phyloP scores from a whole-genome alignment of 257 asterid species.

The Coffea eugenioides region DNA sequence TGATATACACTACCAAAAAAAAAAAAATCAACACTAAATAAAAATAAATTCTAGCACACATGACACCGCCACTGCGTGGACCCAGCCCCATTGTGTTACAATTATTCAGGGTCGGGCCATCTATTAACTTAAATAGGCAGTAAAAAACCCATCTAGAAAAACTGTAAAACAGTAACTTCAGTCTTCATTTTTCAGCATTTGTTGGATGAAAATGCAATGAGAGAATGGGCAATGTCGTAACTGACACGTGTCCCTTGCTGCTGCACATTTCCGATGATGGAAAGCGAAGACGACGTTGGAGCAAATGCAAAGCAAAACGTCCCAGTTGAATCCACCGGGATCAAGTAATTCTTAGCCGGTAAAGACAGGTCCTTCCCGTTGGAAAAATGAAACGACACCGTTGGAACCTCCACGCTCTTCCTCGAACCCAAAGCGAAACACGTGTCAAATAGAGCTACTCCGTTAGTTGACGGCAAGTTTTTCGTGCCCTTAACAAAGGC shows the following conservation, averaged over 20 bases:
- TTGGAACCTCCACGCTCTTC: conserved; percentile 85
- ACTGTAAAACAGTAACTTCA: neutral
- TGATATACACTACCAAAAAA: neutral
- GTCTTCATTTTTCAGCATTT: conserved; percentile 41
- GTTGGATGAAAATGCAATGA: conserved; percentile 69
- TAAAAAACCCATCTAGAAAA: neutral
- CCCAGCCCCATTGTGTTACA: conserved; percentile 20
- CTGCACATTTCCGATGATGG: conserved; percentile 90
- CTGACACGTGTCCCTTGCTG: conserved; percentile 99
- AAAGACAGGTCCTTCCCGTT: conserved; percentile 61
- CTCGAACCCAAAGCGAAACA: conserved; percentile 63
- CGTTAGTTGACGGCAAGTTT: conserved; percentile 49
- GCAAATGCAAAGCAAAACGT: conserved; percentile 92
- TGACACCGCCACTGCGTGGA: conserved; percentile 5
- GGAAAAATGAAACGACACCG: conserved; percentile 87
- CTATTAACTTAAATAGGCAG: neutral
- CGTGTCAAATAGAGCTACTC: conserved; percentile 85
- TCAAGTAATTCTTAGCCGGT: conserved; percentile 92
- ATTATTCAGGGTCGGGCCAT: conserved; percentile 12
- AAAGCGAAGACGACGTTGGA: conserved; percentile 74
- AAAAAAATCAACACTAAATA: neutral
- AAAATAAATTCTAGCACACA: conserved; percentile 6
- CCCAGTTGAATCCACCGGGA: conserved; percentile 82
- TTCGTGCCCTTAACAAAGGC: conserved; percentile 63
- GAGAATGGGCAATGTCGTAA: conserved; percentile 56